Percentiles rank a stretch among this genome's conserved stretches.
These are phyloP conservation scores for Luvunga scandens DNA, from an alignment of 345 rosid genomes.

Conservation along the genomic window DNA sequence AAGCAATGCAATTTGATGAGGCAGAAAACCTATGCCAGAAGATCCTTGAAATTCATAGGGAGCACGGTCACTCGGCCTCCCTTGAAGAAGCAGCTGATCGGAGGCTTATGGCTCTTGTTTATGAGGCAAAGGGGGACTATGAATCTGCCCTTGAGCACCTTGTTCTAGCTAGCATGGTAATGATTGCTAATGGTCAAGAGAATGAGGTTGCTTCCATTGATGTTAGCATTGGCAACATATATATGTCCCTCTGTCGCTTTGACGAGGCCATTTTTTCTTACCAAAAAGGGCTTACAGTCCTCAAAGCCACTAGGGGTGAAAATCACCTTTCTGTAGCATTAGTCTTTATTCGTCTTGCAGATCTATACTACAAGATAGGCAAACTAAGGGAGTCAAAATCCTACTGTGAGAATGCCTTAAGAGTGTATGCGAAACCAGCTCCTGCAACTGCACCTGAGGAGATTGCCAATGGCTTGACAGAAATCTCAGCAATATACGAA, in stretches of 20 bases:
- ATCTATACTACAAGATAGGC: slow-evolving; percentile 47
- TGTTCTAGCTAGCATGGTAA: slow-evolving; percentile 58
- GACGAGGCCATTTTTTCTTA: slow-evolving; percentile 56
- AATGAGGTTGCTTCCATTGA: slow-evolving; percentile 54
- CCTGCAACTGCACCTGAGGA: slow-evolving; percentile 49
- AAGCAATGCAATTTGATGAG: slow-evolving; percentile 55
- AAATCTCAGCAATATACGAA: slow-evolving; percentile 49
- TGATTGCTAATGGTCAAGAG: slow-evolving; percentile 52
- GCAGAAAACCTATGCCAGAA: slow-evolving; percentile 48
- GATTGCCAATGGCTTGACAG: slow-evolving; percentile 45
- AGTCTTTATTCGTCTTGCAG: slow-evolving; percentile 49
- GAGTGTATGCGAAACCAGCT: slow-evolving; percentile 48
- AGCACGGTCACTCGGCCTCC: slow-evolving; percentile 46
- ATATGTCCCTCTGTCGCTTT: slow-evolving; percentile 47
- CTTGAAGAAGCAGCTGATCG: slow-evolving; percentile 59
- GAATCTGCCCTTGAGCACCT: slow-evolving; percentile 52
- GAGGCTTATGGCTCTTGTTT: slow-evolving; percentile 45
- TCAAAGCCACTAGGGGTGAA: slow-evolving; percentile 51
- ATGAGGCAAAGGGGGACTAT: slow-evolving; percentile 50
- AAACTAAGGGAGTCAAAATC: slow-evolving; percentile 52
- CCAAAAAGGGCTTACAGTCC: slow-evolving; percentile 55
- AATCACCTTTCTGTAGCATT: slow-evolving; percentile 48
- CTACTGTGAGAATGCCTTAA: slow-evolving; percentile 53
- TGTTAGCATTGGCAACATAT: slow-evolving; percentile 47
- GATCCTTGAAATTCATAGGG: slow-evolving; percentile 48